Evolutionary conservation across 2,329 filamentous ascomycete species (phyloP).

Genomic region (Acrodontium crateriforme): DNA sequence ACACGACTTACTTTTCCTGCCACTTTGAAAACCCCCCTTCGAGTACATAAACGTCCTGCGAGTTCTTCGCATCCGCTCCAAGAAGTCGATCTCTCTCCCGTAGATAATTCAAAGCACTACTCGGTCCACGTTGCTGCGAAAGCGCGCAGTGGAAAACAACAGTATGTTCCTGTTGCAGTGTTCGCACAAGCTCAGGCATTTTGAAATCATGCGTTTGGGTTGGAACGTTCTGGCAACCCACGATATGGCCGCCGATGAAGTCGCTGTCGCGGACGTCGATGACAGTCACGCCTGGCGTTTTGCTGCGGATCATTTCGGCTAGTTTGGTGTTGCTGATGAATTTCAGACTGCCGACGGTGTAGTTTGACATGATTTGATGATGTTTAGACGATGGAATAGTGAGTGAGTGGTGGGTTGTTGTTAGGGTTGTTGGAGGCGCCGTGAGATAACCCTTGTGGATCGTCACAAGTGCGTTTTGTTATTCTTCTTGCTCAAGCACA

Average conservation of each 20-base stretch:
- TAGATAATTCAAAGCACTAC: slow-evolving; percentile 67
- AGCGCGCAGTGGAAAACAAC: slow-evolving; percentile 93
- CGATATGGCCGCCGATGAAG: slow-evolving; percentile 82
- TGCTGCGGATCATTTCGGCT: slow-evolving; percentile 41
- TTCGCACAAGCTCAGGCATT: slow-evolving; percentile 70
- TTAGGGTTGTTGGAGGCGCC: too few relatives aligned
- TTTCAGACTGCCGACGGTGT: slow-evolving; percentile 48
- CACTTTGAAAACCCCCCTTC: slow-evolving; percentile 76
- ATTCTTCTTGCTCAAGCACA: too few relatives aligned
- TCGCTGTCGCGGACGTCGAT: slow-evolving; percentile 88
- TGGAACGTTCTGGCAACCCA: slow-evolving; percentile 61
- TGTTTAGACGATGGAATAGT: too few relatives aligned
- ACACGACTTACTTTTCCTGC: slow-evolving; percentile 53
- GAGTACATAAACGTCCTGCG: slow-evolving; percentile 67
- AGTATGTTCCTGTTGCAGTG: slow-evolving; percentile 59
- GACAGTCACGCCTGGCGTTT: slow-evolving; percentile 44
- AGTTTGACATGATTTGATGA: slow-evolving; percentile 40
- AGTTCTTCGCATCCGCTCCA: slow-evolving; percentile 14
- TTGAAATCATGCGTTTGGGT: slow-evolving; percentile 57
- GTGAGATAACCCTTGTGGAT: too few relatives aligned
- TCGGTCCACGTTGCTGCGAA: slow-evolving; percentile 79
- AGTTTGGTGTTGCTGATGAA: slow-evolving; percentile 58
- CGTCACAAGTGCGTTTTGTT: too few relatives aligned
- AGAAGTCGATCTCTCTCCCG: slow-evolving; percentile 48
- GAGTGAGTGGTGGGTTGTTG: too few relatives aligned